A percentile compares a stretch with the other conserved stretches of the same genome.
Evolutionary conservation across 1,284 basidiomycete genomes (phyloP).

Genomic region (Ganoderma sinense): DNA sequence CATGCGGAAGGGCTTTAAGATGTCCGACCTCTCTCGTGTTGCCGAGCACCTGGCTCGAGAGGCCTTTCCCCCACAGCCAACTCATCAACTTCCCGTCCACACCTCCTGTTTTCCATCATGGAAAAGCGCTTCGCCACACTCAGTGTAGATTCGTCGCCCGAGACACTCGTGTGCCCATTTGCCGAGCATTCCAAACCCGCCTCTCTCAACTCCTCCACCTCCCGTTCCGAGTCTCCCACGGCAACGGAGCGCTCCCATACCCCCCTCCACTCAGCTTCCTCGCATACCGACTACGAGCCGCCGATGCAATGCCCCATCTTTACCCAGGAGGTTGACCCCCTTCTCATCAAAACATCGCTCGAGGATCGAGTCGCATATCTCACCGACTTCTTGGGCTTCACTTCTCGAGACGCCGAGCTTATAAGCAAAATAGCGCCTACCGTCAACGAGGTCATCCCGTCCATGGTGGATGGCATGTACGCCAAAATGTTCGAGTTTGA

Average conservation of each 20-base stretch:
- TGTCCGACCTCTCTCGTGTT: constrained; percentile 11
- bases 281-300: constrained; percentile 27
- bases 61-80: not conserved
- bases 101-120: constrained; percentile 17
- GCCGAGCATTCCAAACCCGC: constrained; percentile 9
- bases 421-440: constrained; percentile 49
- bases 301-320: constrained; percentile 35
- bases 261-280: constrained; percentile 29
- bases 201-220: constrained; percentile 25
- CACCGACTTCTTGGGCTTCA: constrained; percentile 54
- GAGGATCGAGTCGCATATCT: constrained; percentile 49
- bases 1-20: not conserved
- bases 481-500: constrained; percentile 56
- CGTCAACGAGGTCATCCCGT: constrained; percentile 51
- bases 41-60: constrained; percentile 1
- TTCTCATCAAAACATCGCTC: constrained; percentile 40
- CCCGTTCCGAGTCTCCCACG: constrained; percentile 23
- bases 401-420: constrained; percentile 48
- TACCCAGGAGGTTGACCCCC: constrained; percentile 42
- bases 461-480: constrained; percentile 54
- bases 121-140: constrained; percentile 21
- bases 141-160: constrained; percentile 18
- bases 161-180: constrained; percentile 32
- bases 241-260: constrained; percentile 31
- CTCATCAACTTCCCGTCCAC: constrained; percentile 17